Conservation (phyloP, 1,284 basidiomycete genomes). For the Puccinia coronata region DNA sequence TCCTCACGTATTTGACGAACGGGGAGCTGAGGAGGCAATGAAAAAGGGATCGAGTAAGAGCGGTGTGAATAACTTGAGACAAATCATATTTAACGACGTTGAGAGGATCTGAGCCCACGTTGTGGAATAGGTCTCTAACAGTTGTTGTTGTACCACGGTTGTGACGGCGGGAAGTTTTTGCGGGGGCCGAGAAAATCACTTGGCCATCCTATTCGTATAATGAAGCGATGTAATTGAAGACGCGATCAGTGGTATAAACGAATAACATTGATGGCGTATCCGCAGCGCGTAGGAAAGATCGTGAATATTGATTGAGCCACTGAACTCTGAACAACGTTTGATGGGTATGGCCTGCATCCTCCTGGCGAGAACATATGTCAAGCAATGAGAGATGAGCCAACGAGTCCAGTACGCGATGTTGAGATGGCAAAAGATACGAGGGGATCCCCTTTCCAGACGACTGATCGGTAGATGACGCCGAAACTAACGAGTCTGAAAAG, state of each 20-base stretch:
- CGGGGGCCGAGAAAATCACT: conserved; percentile 39
- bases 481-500: not conserved
- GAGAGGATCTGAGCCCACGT: conserved; percentile 5
- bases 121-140: conserved; percentile 40
- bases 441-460: not conserved
- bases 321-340: conserved; percentile 40
- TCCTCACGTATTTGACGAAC: conserved; percentile 16
- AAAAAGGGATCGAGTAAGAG: not conserved
- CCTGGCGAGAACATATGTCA: conserved; percentile 27
- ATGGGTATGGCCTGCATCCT: conserved; percentile 19
- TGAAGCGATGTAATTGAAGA: not conserved
- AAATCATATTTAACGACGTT: not conserved
- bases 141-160: conserved; percentile 23
- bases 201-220: conserved; percentile 17
- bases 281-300: not conserved
- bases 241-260: not conserved
- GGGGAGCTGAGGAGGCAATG: conserved; percentile 4
- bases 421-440: not conserved
- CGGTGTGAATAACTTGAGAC: not conserved
- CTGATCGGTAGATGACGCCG: no score
- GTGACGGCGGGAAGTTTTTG: conserved; percentile 21
- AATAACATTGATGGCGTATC: not conserved
- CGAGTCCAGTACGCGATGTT: conserved; percentile 19
- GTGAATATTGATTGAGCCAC: not conserved
- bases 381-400: conserved; percentile 24